phyloP scores from a whole-genome alignment of 768 basidiomycete genomes.

The Zangia roseola region DNA sequence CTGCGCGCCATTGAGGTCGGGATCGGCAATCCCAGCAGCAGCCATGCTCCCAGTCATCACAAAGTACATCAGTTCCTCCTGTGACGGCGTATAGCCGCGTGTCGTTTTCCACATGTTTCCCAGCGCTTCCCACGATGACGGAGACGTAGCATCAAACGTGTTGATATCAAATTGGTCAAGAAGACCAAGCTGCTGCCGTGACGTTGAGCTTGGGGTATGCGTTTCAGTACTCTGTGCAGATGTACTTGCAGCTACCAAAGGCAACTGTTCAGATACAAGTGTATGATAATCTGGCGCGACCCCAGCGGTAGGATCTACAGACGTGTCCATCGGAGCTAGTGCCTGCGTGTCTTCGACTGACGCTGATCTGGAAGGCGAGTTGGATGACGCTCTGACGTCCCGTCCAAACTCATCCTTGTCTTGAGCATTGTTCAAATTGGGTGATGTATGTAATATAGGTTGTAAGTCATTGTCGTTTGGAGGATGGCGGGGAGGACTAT shows the following conservation, averaged over 20 bases:
- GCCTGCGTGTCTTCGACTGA: constrained; percentile 26
- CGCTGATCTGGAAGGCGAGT: constrained; percentile 30
- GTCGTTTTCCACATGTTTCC: constrained; percentile 76
- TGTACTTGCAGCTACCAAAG: constrained; percentile 57
- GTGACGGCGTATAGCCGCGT: constrained; percentile 64
- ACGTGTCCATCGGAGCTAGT: constrained; percentile 33
- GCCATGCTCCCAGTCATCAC: constrained; percentile 44
- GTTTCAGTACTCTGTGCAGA: constrained; percentile 44
- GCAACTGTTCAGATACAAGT: constrained; percentile 38
- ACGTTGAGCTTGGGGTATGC: constrained; percentile 35
- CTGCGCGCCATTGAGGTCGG: constrained; percentile 18
- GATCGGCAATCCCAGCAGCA: constrained; percentile 11
- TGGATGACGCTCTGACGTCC: constrained; percentile 63
- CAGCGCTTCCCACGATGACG: constrained; percentile 78
- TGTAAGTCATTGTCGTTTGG: constrained; percentile 31
- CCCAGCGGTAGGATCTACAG: constrained; percentile 44
- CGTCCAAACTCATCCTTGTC: constrained; percentile 87
- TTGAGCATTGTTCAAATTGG: constrained; percentile 31
- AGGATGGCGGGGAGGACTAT: constrained; percentile 59
- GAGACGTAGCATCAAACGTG: constrained; percentile 70
- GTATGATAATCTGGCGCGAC: constrained; percentile 49
- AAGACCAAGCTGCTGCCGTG: constrained; percentile 47
- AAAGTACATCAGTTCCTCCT: constrained; percentile 77
- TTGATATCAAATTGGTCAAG: constrained; percentile 69
- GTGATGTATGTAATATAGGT: constrained; percentile 23